Evolutionary conservation across 495 filamentous ascomycete genomes (phyloP).

Genomic region (Hypoxylon intermedium): DNA sequence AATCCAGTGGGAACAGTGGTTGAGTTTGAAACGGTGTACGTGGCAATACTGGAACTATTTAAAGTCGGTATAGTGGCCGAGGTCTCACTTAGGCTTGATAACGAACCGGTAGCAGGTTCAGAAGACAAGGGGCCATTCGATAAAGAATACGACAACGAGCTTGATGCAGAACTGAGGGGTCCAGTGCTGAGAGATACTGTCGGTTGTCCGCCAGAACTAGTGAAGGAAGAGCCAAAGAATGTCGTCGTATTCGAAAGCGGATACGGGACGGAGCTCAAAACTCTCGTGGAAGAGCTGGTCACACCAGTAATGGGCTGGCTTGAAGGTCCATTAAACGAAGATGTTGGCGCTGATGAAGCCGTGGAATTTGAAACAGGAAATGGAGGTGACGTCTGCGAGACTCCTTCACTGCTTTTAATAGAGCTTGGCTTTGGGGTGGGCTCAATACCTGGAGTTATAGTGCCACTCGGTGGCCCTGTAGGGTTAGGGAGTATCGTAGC

Average conservation of each 20-base stretch:
- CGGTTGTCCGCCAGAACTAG: slow-evolving; percentile 1
- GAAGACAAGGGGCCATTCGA: slow-evolving; percentile 12
- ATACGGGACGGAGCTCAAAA: slow-evolving; percentile 26
- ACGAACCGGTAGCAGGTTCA: neutral
- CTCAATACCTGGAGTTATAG: slow-evolving; percentile 2
- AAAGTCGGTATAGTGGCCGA: neutral
- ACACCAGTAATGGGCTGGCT: neutral
- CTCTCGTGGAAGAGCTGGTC: neutral
- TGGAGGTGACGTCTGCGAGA: slow-evolving; percentile 4
- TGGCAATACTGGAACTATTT: slow-evolving; percentile 3
- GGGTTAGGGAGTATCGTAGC: slow-evolving; percentile 25
- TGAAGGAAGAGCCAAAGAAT: slow-evolving; percentile 9
- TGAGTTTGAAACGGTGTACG: slow-evolving; percentile 32
- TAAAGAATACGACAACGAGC: slow-evolving; percentile 18
- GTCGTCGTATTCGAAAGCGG: slow-evolving; percentile 32
- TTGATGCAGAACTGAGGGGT: neutral
- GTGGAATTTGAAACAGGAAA: slow-evolving; percentile 16
- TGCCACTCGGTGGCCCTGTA: slow-evolving; percentile 17
- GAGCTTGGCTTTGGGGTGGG: neutral
- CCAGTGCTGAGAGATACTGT: neutral
- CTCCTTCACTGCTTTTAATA: neutral
- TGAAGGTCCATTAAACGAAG: neutral
- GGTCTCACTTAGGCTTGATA: slow-evolving; percentile 2
- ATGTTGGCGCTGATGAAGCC: neutral
- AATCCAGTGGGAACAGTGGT: slow-evolving; percentile 2